phyloP scores from a whole-genome alignment of 768 basidiomycete species.

The Panellus pusillus region DNA sequence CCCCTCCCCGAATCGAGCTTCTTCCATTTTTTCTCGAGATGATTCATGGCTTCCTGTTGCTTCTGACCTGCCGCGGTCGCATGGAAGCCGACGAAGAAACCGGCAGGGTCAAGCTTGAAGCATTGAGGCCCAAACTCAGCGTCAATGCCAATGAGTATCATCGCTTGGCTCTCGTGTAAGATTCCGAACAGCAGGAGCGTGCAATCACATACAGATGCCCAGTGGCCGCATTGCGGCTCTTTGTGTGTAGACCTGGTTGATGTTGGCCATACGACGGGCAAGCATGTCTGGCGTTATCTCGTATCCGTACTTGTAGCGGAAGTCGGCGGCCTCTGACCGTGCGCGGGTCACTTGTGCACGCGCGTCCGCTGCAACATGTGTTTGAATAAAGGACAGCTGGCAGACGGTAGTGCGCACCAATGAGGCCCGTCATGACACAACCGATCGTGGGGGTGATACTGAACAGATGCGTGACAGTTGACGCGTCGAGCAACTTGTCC shows the following conservation, averaged over 20 bases:
- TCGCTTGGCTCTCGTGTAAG: slow-evolving; percentile 52
- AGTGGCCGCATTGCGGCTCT: slow-evolving; percentile 95
- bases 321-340: slow-evolving; percentile 85
- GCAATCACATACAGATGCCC: slow-evolving; percentile 74
- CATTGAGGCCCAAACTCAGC: slow-evolving; percentile 91
- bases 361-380: slow-evolving; percentile 72
- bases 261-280: slow-evolving; percentile 91
- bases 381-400: background rate
- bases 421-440: slow-evolving; percentile 96
- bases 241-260: slow-evolving; percentile 99
- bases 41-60: slow-evolving; percentile 98
- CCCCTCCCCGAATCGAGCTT: slow-evolving; percentile 79
- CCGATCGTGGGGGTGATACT: slow-evolving; percentile 96
- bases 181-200: background rate
- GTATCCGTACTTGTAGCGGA: slow-evolving; percentile 95
- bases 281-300: slow-evolving; percentile 98
- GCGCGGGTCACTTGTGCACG: slow-evolving; percentile 86
- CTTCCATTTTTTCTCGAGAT: slow-evolving; percentile 99
- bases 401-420: slow-evolving; percentile 54
- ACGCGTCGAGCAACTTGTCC: slow-evolving; percentile 97
- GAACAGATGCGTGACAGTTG: slow-evolving; percentile 92
- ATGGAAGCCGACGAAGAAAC: slow-evolving; percentile 98
- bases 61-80: slow-evolving; percentile 96
- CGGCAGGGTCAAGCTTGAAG: slow-evolving; percentile 98
- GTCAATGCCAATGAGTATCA: slow-evolving; percentile 94